Evolutionary conservation across 805 yeast species (phyloP).

Genomic region (Barnettozyma populi): DNA sequence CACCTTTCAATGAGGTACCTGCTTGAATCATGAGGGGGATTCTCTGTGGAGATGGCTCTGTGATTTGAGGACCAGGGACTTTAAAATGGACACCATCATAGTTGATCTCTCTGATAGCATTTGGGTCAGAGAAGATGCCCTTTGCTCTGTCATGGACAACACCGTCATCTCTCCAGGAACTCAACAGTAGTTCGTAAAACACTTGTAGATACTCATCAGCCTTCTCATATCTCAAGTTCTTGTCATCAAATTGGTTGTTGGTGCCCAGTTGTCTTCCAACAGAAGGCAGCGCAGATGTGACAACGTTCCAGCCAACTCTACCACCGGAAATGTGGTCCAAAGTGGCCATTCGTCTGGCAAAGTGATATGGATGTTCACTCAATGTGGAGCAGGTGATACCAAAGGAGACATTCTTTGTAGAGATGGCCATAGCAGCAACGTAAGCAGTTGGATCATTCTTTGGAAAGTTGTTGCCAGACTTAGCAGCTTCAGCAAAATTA

Average conservation of each 20-base stretch:
- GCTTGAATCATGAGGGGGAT: conserved; percentile 43
- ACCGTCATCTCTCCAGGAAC: conserved; percentile 43
- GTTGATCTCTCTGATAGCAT: conserved; percentile 36
- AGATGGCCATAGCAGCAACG: conserved; percentile 36
- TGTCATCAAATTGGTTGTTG: conserved; percentile 33
- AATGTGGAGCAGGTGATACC: conserved; percentile 42
- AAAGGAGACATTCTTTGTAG: conserved; percentile 35
- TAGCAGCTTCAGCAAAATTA: conserved; percentile 32
- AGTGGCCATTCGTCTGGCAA: conserved; percentile 41
- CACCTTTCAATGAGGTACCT: conserved; percentile 39
- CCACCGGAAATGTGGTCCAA: conserved; percentile 42
- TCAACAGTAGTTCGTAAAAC: conserved; percentile 35
- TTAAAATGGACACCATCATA: conserved; percentile 36
- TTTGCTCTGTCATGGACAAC: conserved; percentile 23
- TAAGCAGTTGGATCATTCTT: conserved; percentile 36
- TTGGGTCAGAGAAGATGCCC: conserved; percentile 35
- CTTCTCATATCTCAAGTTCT: conserved; percentile 37
- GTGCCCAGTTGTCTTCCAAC: conserved; percentile 39
- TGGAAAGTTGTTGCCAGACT: conserved; percentile 30
- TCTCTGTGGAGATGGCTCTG: conserved; percentile 41
- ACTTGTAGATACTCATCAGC: conserved; percentile 43
- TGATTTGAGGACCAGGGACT: conserved; percentile 37
- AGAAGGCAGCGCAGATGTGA: conserved; percentile 37
- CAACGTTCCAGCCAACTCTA: conserved; percentile 46
- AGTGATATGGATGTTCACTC: conserved; percentile 41